Conservation (phyloP, 1,284 basidiomycete species). For the Cutaneotrichosporon curvatum region DNA sequence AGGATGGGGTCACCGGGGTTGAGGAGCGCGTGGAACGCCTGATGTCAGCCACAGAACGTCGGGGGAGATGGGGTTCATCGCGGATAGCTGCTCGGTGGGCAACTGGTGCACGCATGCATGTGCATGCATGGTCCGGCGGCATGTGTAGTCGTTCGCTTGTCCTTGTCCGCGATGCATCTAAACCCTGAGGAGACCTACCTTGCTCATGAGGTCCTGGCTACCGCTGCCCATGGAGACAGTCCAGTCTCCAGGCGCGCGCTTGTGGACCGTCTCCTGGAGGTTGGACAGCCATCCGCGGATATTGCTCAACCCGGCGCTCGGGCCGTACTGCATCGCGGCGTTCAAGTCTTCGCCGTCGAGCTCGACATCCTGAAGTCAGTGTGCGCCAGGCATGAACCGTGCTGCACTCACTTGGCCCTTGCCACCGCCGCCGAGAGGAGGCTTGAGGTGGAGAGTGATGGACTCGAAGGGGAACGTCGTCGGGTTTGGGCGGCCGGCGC, state of each 20-base stretch:
- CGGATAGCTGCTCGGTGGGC: too few relatives aligned
- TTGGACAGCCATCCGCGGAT: constrained; percentile 61
- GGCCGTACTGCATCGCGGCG: constrained; percentile 67
- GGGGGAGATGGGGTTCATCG: too few relatives aligned
- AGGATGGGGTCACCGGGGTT: constrained; percentile 76
- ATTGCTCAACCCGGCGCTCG: constrained; percentile 61
- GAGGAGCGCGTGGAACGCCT: constrained; percentile 56
- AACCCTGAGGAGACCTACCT: too few relatives aligned
- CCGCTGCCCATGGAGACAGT: constrained; percentile 69
- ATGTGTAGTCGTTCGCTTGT: too few relatives aligned
- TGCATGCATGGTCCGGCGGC: too few relatives aligned
- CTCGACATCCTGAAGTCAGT: constrained; percentile 42
- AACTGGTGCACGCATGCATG: background rate
- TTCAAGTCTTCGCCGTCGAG: constrained; percentile 57
- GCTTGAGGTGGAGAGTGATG: constrained; percentile 53
- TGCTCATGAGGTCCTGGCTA: constrained; percentile 80
- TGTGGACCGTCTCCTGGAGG: constrained; percentile 62
- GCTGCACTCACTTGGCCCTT: background rate
- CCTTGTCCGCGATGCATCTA: too few relatives aligned
- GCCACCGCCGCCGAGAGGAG: constrained; percentile 46
- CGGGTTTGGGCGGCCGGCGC: constrained; percentile 67
- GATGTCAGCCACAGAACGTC: constrained; percentile 3
- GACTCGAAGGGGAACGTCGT: constrained; percentile 80
- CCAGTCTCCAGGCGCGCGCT: constrained; percentile 55
- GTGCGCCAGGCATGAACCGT: too few relatives aligned